phyloP scores from a whole-genome alignment of 2,329 filamentous ascomycete genomes.

The Fusarium nodosum region DNA sequence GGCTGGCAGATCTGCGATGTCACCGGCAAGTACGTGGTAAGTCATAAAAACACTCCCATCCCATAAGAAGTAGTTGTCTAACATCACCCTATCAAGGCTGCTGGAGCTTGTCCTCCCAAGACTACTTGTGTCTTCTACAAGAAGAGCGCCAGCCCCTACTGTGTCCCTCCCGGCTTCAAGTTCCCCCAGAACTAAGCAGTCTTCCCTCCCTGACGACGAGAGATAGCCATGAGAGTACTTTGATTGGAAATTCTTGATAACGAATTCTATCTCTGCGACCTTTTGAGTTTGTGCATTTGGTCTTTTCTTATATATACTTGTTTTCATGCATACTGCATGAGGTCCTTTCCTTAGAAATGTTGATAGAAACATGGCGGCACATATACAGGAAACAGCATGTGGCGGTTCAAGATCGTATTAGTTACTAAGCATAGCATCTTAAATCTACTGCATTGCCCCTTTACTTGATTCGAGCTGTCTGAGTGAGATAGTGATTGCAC shows the following conservation, averaged over 20 bases:
- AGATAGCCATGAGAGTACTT: constrained; percentile 25
- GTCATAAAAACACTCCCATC: constrained; percentile 25
- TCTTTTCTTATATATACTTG: constrained; percentile 7
- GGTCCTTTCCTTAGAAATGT: constrained; percentile 45
- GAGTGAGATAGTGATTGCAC: not conserved
- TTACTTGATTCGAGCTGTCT: not conserved
- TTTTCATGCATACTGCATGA: constrained; percentile 49
- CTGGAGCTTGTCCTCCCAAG: constrained; percentile 54
- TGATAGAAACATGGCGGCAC: constrained; percentile 33
- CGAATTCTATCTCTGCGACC: not conserved
- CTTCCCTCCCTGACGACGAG: not conserved
- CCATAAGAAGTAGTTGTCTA: not conserved
- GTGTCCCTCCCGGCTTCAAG: constrained; percentile 53
- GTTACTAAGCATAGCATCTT: constrained; percentile 35
- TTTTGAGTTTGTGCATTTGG: constrained; percentile 29
- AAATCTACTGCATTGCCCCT: constrained; percentile 42
- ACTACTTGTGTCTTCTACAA: constrained; percentile 55
- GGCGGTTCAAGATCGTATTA: constrained; percentile 34
- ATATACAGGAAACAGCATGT: constrained; percentile 14
- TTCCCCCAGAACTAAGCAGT: constrained; percentile 44
- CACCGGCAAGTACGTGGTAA: constrained; percentile 52
- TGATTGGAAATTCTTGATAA: not conserved
- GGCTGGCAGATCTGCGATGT: constrained; percentile 56
- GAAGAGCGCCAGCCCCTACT: constrained; percentile 57
- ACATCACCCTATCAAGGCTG: constrained; percentile 43